Base-by-base conservation (phyloP, 805 yeast species). In the Pichia thaimueangensis region DNA sequence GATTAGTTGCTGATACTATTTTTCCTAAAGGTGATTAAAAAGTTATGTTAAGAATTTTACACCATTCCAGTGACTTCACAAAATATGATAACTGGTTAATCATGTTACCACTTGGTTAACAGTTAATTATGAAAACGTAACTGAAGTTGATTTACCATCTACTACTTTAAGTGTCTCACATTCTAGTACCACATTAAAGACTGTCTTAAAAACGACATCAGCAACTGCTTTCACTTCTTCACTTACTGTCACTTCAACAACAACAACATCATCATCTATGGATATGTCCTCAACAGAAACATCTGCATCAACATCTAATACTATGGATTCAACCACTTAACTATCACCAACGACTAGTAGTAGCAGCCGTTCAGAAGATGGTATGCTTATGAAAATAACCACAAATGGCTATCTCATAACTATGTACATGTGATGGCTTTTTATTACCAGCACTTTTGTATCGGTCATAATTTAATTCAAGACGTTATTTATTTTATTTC, bases 41-140 rank as follows among this genome's bases (percentile, higher is more conserved):
- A 29, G 17, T 41, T 6, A 22, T 41, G 12, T 30, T 41, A 22
- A 41, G 34, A 22, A 24, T 30, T 13, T 17, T 41, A 22, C 34
- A 41, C 8, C 43, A 41, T 25, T 28, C 27, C 24, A 30, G 15
- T 30, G 17, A 9, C 10, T 35, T 35, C 22, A 10, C 17, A 5
- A 28, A 35, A 13, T 41, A 35, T 34, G 39, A 41, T 22, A 13
- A 21, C 6, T 41, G 39, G 39, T 41, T 29, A 10, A 35, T 25
- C 39, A 35, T 21, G 24, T 31, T 29, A 35, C 43, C 4, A 39
- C 43, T 22, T 41, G 43, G 39, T 35, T 41, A 16, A 29, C 10
- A 7, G 10, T 33, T 27, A 12, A 27, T 22, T 32, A 35, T 22
- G 19, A 12, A 7, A 35, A 22, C 15, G 37, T 32, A 11, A 32